These are phyloP conservation scores for Colletotrichum sp. DNA, from an alignment of 2,329 filamentous ascomycete species.

Conservation along the genomic window DNA sequence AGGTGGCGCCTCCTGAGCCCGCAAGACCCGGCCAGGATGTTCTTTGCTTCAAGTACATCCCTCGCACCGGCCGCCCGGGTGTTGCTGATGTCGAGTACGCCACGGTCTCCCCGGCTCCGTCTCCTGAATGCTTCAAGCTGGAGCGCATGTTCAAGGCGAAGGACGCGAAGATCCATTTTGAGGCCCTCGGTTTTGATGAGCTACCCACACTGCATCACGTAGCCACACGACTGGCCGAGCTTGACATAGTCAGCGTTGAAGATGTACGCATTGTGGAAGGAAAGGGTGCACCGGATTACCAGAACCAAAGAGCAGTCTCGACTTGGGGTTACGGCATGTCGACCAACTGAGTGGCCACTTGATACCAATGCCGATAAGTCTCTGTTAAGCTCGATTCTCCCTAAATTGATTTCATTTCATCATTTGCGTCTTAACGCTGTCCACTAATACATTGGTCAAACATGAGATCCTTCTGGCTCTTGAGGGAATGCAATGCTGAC, in stretches of 20 bases:
- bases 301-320: neutral
- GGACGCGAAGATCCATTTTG: conserved; percentile 43
- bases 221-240: conserved; percentile 51
- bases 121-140: conserved; percentile 27
- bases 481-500: neutral
- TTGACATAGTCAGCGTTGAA: conserved; percentile 59
- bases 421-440: neutral
- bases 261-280: conserved; percentile 41
- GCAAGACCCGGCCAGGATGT: conserved; percentile 40
- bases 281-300: conserved; percentile 34
- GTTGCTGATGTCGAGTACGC: conserved; percentile 60
- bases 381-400: neutral
- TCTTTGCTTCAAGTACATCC: conserved; percentile 62
- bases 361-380: neutral
- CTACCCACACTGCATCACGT: conserved; percentile 67
- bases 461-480: neutral
- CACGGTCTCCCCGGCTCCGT: conserved; percentile 31
- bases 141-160: conserved; percentile 42
- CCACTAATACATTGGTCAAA: neutral
- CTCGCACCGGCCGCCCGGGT: conserved; percentile 54
- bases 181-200: conserved; percentile 53
- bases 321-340: neutral
- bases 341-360: neutral
- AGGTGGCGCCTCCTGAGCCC: conserved; percentile 32
- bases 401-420: neutral